Conservation (phyloP, 805 yeast species). For the Ogataea nonfermentans region DNA sequence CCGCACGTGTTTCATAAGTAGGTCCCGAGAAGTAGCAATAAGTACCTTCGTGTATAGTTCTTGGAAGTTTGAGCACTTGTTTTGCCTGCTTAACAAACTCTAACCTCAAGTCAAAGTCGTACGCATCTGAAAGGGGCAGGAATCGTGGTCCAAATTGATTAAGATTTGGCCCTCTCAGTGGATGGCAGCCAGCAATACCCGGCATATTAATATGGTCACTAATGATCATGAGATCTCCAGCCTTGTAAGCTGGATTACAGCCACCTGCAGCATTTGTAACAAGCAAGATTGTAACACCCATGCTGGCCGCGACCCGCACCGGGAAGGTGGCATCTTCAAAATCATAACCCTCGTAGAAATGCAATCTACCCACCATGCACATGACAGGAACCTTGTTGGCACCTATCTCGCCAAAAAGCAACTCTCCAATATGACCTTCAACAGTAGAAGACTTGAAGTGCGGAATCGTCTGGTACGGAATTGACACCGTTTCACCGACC, state of each 20-base stretch:
- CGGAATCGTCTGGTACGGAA: slow-evolving; percentile 71
- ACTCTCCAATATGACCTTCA: slow-evolving; percentile 83
- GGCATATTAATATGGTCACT: slow-evolving; percentile 89
- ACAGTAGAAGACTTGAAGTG: slow-evolving; percentile 82
- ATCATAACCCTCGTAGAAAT: slow-evolving; percentile 89
- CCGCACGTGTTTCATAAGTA: slow-evolving; percentile 90
- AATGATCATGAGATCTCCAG: slow-evolving; percentile 91
- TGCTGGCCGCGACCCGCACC: slow-evolving; percentile 63
- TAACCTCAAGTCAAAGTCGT: slow-evolving; percentile 69
- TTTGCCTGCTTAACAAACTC: slow-evolving; percentile 55
- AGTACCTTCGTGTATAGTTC: slow-evolving; percentile 81
- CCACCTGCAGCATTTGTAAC: slow-evolving; percentile 99
- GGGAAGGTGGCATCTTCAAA: slow-evolving; percentile 83
- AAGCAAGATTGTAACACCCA: slow-evolving; percentile 62
- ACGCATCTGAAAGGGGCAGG: slow-evolving; percentile 85
- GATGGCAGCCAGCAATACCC: slow-evolving; percentile 85
- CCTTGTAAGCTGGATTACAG: slow-evolving; percentile 56
- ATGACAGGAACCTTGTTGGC: slow-evolving; percentile 70
- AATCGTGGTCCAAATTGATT: slow-evolving; percentile 82
- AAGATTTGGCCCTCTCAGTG: slow-evolving; percentile 84
- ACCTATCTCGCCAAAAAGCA: slow-evolving; percentile 78
- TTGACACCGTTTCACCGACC: slow-evolving; percentile 41
- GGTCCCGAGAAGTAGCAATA: slow-evolving; percentile 90
- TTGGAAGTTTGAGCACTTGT: slow-evolving; percentile 40
- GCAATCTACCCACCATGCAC: slow-evolving; percentile 92